phyloP scores from a whole-genome alignment of 2,329 filamentous ascomycete genomes.

The Neonectria faginata region DNA sequence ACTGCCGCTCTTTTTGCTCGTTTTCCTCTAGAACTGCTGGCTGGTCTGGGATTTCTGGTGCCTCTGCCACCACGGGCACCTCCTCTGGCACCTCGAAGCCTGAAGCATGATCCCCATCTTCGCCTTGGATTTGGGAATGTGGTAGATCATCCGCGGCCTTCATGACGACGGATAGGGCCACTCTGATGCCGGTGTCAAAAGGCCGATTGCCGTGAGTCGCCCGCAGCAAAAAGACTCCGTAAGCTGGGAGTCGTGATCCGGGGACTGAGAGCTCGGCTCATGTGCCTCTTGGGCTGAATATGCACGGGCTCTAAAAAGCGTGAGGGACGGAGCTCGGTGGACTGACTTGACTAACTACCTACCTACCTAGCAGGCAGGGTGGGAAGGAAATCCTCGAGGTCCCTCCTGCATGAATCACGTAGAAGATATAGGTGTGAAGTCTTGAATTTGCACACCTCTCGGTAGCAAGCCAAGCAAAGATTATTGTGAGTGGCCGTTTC shows the following conservation, averaged over 20 bases:
- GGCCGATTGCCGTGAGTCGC: neutral
- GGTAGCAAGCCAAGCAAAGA: neutral
- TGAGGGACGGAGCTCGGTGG: neutral
- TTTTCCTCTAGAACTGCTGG: neutral
- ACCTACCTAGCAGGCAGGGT: neutral
- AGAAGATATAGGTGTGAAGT: neutral
- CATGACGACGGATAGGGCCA: slow-evolving; percentile 12
- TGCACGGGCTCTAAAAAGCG: slow-evolving; percentile 2
- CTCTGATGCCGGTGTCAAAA: neutral
- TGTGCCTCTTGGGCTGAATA: neutral
- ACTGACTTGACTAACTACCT: neutral
- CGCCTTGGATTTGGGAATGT: slow-evolving; percentile 26
- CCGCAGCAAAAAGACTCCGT: neutral
- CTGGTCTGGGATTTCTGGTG: neutral
- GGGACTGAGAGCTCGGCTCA: neutral
- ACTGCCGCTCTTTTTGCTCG: neutral
- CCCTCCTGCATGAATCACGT: neutral
- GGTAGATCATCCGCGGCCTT: slow-evolving; percentile 14
- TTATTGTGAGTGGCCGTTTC: neutral
- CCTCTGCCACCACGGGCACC: neutral
- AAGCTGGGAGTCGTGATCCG: neutral
- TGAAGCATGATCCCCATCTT: slow-evolving; percentile 20
- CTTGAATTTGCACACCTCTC: neutral
- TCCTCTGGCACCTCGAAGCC: slow-evolving; percentile 8
- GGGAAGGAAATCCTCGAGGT: neutral